phyloP scores from a whole-genome alignment of 768 basidiomycete genomes.

The Russula sp. region DNA sequence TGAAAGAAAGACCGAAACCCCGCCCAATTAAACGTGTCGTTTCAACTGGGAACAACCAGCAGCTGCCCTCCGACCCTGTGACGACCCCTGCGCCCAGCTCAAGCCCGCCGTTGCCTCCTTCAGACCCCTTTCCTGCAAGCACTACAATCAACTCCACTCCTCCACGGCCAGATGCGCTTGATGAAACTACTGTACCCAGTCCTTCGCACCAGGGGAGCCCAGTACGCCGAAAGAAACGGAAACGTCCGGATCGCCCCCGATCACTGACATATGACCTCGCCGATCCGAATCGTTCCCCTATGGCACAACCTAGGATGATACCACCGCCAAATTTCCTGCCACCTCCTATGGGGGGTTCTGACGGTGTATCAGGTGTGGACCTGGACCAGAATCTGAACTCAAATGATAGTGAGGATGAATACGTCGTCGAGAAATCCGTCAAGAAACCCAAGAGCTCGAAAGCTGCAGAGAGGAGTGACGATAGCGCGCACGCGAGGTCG shows the following conservation, averaged over 20 bases:
- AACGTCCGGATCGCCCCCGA: background rate
- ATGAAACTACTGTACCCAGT: background rate
- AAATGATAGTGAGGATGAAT: conserved; percentile 19
- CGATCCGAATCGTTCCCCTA: background rate
- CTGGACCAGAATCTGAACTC: conserved; percentile 4
- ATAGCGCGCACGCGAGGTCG: background rate
- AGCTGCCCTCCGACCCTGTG: conserved; percentile 19
- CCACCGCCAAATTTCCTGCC: conserved; percentile 11
- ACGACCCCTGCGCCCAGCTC: conserved; percentile 27
- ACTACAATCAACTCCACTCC: conserved; percentile 10
- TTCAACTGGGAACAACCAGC: conserved; percentile 13
- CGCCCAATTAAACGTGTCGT: conserved; percentile 19
- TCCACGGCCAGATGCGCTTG: conserved; percentile 8
- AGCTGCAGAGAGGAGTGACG: conserved; percentile 15
- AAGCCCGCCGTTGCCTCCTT: conserved; percentile 28
- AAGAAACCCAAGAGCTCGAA: conserved; percentile 8
- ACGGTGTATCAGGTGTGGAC: background rate
- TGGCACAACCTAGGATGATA: background rate
- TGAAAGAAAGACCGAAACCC: conserved; percentile 13
- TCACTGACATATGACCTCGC: background rate
- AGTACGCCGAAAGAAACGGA: conserved; percentile 24
- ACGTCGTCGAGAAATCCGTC: conserved; percentile 19
- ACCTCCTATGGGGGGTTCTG: background rate
- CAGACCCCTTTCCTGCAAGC: conserved; percentile 25
- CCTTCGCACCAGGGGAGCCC: conserved; percentile 10